phyloP scores from a whole-genome alignment of 257 asterid genomes.

The Verbascum thapsus region DNA sequence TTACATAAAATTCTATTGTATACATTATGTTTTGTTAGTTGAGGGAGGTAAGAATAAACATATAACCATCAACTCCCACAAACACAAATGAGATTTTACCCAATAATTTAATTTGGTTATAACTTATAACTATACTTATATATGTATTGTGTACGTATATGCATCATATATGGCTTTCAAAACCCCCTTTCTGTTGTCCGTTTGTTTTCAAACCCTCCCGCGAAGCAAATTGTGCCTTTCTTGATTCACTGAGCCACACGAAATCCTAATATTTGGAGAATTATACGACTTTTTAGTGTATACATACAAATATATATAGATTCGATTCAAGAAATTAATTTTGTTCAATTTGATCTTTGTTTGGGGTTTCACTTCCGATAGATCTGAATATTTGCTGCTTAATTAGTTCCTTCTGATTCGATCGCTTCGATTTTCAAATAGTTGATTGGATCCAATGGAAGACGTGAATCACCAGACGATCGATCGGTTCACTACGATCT shows the following conservation, averaged over 20 bases:
- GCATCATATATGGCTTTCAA: slow-evolving; percentile 30
- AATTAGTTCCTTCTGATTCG: slow-evolving; percentile 28
- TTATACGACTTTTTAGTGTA: slow-evolving; percentile 23
- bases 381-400: slow-evolving; percentile 45
- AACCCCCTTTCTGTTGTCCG: slow-evolving; percentile 44
- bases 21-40: too few relatives aligned
- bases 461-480: slow-evolving; percentile 56
- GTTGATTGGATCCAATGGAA: slow-evolving; percentile 56
- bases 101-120: too few relatives aligned
- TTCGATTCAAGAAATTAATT: slow-evolving; percentile 32
- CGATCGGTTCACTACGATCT: slow-evolving; percentile 68
- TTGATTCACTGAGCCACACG: slow-evolving; percentile 23
- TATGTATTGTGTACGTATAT: slow-evolving; percentile 27
- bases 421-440: slow-evolving; percentile 29
- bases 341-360: slow-evolving; percentile 39
- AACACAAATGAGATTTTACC: too few relatives aligned
- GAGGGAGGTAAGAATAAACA: too few relatives aligned
- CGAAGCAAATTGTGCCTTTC: slow-evolving; percentile 39
- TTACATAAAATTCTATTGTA: too few relatives aligned
- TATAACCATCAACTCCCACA: too few relatives aligned
- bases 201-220: slow-evolving; percentile 67
- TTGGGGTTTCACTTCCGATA: slow-evolving; percentile 36
- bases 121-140: neutral
- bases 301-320: neutral
- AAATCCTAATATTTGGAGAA: slow-evolving; percentile 26